phyloP scores from a whole-genome alignment of 805 yeast genomes.

The Vanderwaltozyma tropicalis region DNA sequence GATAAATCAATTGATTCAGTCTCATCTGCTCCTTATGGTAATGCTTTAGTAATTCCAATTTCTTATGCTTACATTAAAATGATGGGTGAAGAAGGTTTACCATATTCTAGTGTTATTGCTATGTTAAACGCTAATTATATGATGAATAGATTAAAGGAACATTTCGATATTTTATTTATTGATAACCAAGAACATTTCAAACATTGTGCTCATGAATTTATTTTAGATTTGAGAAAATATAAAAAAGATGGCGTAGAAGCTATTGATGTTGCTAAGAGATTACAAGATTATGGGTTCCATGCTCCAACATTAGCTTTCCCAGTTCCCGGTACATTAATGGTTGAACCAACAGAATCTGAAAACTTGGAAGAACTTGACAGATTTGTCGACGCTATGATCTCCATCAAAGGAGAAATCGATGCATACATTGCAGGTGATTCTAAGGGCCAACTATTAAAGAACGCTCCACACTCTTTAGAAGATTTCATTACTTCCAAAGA shows the following conservation, averaged over 20 bases:
- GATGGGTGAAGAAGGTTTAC: slow-evolving; percentile 79
- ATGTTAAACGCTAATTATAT: slow-evolving; percentile 93
- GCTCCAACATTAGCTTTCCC: slow-evolving; percentile 99
- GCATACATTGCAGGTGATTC: slow-evolving; percentile 57
- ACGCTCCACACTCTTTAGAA: slow-evolving; percentile 83
- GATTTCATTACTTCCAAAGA: slow-evolving; percentile 61
- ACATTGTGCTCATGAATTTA: slow-evolving; percentile 94
- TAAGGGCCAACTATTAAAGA: slow-evolving; percentile 62
- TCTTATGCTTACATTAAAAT: slow-evolving; percentile 91
- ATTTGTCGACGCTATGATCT: slow-evolving; percentile 76
- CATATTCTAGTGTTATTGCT: slow-evolving; percentile 80
- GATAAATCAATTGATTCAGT: slow-evolving; percentile 60
- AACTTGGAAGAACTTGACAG: slow-evolving; percentile 79
- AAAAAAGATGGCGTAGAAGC: slow-evolving; percentile 79
- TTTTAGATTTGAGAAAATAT: slow-evolving; percentile 79
- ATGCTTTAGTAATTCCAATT: slow-evolving; percentile 86
- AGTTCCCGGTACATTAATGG: slow-evolving; percentile 93
- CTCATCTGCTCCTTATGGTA: slow-evolving; percentile 90
- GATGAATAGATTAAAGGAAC: slow-evolving; percentile 64
- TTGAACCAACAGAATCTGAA: slow-evolving; percentile 97
- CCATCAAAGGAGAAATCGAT: slow-evolving; percentile 74
- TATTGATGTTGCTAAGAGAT: slow-evolving; percentile 90
- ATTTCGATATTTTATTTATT: slow-evolving; percentile 69
- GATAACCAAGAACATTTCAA: slow-evolving; percentile 35
- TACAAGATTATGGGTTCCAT: slow-evolving; percentile 97